A percentile compares a stretch with the other conserved stretches of the same genome.
phyloP scores from a whole-genome alignment of 805 yeast species.

The Debaryomyces hansenii region DNA sequence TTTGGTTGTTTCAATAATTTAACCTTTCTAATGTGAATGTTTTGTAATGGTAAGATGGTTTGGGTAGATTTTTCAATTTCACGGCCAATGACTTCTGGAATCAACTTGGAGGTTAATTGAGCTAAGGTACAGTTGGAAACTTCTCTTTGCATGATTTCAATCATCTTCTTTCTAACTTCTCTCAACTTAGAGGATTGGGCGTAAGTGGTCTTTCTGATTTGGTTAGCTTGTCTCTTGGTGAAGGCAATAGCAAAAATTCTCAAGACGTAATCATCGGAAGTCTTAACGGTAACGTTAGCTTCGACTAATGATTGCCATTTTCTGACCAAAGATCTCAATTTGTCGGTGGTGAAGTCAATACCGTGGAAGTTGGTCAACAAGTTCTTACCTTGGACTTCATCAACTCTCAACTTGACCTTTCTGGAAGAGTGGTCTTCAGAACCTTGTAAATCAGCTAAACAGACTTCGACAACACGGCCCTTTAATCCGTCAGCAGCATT shows the following conservation, averaged over 20 bases:
- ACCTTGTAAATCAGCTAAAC: slow-evolving; percentile 96
- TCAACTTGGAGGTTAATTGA: slow-evolving; percentile 95
- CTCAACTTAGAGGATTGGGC: slow-evolving; percentile 98
- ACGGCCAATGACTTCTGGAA: slow-evolving; percentile 98
- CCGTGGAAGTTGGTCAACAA: slow-evolving; percentile 99
- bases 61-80: slow-evolving; percentile 96
- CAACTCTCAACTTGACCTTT: slow-evolving; percentile 96
- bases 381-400: slow-evolving; percentile 98
- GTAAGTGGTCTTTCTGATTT: slow-evolving; percentile 95
- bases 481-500: slow-evolving; percentile 97
- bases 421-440: slow-evolving; percentile 98
- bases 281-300: slow-evolving; percentile 97
- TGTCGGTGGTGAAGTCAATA: slow-evolving; percentile 96
- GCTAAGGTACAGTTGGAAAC: slow-evolving; percentile 92
- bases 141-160: slow-evolving; percentile 95
- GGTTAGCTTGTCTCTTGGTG: slow-evolving; percentile 97
- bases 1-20: slow-evolving; percentile 98
- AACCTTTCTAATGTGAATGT: slow-evolving; percentile 98
- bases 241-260: slow-evolving; percentile 96
- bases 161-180: slow-evolving; percentile 95
- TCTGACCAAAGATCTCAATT: slow-evolving; percentile 96
- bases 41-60: slow-evolving; percentile 95
- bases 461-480: slow-evolving; percentile 96
- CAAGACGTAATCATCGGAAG: slow-evolving; percentile 95
- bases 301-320: slow-evolving; percentile 99